Conservation (phyloP, 495 filamentous ascomycete genomes). For the Evernia prunastri region DNA sequence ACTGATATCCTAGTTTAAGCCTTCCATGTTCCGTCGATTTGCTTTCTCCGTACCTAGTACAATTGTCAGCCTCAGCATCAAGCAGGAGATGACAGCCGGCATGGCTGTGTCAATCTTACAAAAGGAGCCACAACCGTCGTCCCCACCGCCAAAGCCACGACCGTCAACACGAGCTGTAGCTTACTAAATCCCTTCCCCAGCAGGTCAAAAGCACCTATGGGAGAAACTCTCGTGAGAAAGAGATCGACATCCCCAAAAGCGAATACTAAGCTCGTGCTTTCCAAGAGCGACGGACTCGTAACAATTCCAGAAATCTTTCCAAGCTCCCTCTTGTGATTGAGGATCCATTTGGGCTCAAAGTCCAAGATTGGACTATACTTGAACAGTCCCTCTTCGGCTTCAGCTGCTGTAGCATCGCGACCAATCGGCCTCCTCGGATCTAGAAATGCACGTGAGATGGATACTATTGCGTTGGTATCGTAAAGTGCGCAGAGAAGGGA, state of each 20-base stretch:
- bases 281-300: conserved; percentile 68
- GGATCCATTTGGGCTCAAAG: conserved; percentile 72
- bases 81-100: neutral
- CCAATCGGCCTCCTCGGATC: conserved; percentile 85
- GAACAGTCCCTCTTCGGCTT: conserved; percentile 77
- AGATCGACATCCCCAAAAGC: conserved; percentile 78
- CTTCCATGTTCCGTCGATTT: conserved; percentile 27
- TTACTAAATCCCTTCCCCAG: conserved; percentile 91
- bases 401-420: conserved; percentile 70
- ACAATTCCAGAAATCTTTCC: conserved; percentile 66
- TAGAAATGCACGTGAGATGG: conserved; percentile 68
- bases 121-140: conserved; percentile 75
- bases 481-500: conserved; percentile 74
- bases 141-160: conserved; percentile 66
- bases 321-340: conserved; percentile 80
- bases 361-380: conserved; percentile 70
- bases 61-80: conserved; percentile 2
- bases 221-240: conserved; percentile 77
- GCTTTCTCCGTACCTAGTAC: conserved; percentile 27
- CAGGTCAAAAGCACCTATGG: conserved; percentile 83
- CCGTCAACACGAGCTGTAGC: conserved; percentile 72
- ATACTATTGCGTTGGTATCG: conserved; percentile 61
- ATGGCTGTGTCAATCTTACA: conserved; percentile 47
- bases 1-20: conserved; percentile 10
- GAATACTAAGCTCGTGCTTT: conserved; percentile 88